These are phyloP conservation scores for Ophiognomonia clavigignenti-juglandacearum DNA, from an alignment of 2,329 filamentous ascomycete genomes.

Conservation along the genomic window DNA sequence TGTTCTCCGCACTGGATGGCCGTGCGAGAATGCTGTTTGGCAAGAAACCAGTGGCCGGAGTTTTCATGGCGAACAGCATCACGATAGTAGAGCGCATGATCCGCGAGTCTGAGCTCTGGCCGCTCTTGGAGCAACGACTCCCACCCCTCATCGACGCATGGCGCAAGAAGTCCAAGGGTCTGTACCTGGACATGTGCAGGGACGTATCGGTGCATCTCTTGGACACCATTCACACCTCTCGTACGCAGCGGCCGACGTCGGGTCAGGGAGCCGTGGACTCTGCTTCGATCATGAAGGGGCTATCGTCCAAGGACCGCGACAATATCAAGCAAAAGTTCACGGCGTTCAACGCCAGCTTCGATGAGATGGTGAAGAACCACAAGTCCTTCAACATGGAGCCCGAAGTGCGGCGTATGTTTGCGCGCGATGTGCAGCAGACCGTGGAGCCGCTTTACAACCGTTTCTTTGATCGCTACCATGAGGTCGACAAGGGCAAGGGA, in stretches of 20 bases:
- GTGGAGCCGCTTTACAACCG: constrained; percentile 91
- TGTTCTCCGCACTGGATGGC: constrained; percentile 70
- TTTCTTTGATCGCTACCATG: constrained; percentile 96
- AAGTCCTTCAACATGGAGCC: constrained; percentile 84
- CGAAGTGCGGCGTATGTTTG: constrained; percentile 77
- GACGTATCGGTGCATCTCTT: constrained; percentile 81
- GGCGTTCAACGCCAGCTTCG: constrained; percentile 84
- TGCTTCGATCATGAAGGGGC: constrained; percentile 73
- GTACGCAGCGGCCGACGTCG: constrained; percentile 64
- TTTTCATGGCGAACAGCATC: constrained; percentile 87
- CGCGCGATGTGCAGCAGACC: constrained; percentile 81
- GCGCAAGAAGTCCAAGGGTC: constrained; percentile 78
- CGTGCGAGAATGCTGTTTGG: constrained; percentile 71
- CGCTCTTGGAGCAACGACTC: constrained; percentile 64
- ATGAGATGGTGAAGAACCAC: constrained; percentile 80
- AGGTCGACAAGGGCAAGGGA: constrained; percentile 94
- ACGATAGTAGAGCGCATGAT: constrained; percentile 82
- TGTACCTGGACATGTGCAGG: constrained; percentile 84
- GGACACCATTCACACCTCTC: constrained; percentile 88
- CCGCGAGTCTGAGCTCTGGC: constrained; percentile 69
- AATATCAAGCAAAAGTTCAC: constrained; percentile 95
- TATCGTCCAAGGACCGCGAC: constrained; percentile 89
- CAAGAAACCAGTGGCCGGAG: constrained; percentile 72
- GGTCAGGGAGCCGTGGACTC: constrained; percentile 69
- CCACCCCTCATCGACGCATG: constrained; percentile 65